Evolutionary conservation across 148 eudicot genomes (phyloP).

Genomic region (Salicornia ramosissima): DNA sequence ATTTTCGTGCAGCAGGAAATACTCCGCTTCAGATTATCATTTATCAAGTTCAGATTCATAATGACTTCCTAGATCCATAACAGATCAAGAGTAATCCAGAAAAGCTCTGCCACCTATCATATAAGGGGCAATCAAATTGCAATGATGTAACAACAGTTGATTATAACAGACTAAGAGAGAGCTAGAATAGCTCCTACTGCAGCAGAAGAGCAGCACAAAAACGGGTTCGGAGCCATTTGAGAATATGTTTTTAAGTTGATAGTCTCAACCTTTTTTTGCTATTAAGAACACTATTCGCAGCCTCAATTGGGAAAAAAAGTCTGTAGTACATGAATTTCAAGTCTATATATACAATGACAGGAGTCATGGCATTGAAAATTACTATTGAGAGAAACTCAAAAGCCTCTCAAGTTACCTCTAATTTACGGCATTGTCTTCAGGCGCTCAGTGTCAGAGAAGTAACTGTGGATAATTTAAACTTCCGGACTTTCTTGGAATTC

Average conservation of each 20-base stretch:
- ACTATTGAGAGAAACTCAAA: neutral
- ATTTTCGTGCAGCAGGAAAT: too few species aligned
- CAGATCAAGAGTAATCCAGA: too few species aligned
- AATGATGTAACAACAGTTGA: too few species aligned
- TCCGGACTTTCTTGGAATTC: conserved; percentile 50
- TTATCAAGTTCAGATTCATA: too few species aligned
- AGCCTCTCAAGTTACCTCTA: conserved; percentile 15
- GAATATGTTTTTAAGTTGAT: neutral
- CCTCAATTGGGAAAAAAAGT: neutral
- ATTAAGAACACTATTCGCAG: neutral
- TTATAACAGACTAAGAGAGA: too few species aligned
- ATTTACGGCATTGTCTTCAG: conserved; percentile 25
- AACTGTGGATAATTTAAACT: conserved; percentile 73
- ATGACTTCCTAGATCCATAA: too few species aligned
- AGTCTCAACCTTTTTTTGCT: neutral
- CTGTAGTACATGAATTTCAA: neutral
- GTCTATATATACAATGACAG: neutral
- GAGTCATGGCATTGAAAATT: neutral
- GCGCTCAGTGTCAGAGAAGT: conserved; percentile 74
- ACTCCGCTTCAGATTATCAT: too few species aligned
- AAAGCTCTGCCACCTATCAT: too few species aligned
- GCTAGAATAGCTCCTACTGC: too few species aligned
- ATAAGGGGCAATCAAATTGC: too few species aligned
- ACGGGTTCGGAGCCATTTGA: neutral
- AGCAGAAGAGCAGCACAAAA: too few species aligned